These are phyloP conservation scores for Babesia divergens DNA, from an alignment of 169 alveolate genomes.

Conservation along the genomic window DNA sequence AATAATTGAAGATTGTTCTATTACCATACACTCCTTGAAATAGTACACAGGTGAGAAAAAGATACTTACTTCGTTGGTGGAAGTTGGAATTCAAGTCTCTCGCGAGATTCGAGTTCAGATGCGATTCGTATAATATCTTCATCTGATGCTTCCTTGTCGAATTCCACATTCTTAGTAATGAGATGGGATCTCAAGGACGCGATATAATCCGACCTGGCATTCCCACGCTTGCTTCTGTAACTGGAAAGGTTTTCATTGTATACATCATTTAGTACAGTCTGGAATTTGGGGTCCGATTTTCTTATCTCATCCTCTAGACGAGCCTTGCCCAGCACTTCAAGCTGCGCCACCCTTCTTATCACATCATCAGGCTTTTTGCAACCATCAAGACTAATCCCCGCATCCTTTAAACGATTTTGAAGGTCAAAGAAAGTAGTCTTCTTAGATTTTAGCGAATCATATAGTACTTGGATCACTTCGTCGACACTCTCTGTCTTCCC, in stretches of 20 bases:
- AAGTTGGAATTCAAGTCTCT: conserved; percentile 10
- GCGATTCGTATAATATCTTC: conserved; percentile 15
- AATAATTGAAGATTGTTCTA: no score
- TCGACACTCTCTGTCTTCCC: conserved; percentile 14
- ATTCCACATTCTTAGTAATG: not conserved
- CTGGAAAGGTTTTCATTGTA: not conserved
- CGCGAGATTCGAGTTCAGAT: conserved; percentile 16
- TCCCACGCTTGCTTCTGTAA: conserved; percentile 2
- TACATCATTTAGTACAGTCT: not conserved
- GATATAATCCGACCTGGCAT: conserved; percentile 13
- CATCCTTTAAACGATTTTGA: conserved; percentile 23
- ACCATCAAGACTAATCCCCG: conserved; percentile 49
- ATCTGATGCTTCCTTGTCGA: conserved; percentile 4
- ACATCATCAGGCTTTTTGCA: conserved; percentile 64
- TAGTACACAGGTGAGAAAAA: no score
- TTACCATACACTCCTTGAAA: no score
- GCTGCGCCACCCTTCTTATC: conserved; percentile 47
- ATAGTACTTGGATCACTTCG: conserved; percentile 19
- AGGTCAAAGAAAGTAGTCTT: conserved; percentile 43
- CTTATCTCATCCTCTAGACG: conserved; percentile 11
- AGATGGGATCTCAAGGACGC: not conserved
- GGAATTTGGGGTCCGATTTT: conserved; percentile 32
- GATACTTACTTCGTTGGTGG: conserved; percentile 40
- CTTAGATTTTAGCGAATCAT: conserved; percentile 27
- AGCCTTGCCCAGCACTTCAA: conserved; percentile 44